phyloP scores from a whole-genome alignment of 1,139 yeast genomes.

The Blastobotrys elegans region DNA sequence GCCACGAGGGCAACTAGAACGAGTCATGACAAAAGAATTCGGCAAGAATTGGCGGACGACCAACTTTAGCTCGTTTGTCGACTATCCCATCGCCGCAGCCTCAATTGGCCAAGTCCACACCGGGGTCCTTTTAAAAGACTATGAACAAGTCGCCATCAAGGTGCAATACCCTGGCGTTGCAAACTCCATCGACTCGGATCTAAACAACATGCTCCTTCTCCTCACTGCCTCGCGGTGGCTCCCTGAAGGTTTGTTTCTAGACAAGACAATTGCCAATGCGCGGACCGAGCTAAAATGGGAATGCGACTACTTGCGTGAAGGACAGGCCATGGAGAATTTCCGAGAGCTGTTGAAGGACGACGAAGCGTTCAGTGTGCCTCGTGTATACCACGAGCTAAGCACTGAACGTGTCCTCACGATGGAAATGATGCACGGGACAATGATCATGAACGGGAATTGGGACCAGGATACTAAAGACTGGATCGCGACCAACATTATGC shows the following conservation, averaged over 20 bases:
- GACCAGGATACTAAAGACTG: slow-evolving; percentile 68
- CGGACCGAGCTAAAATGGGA: slow-evolving; percentile 95
- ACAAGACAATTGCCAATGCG: slow-evolving; percentile 89
- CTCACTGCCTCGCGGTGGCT: slow-evolving; percentile 80
- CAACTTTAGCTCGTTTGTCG: slow-evolving; percentile 68
- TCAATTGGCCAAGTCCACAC: slow-evolving; percentile 95
- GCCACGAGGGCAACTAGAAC: slow-evolving; percentile 88
- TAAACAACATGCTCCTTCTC: slow-evolving; percentile 74
- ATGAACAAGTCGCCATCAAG: slow-evolving; percentile 84
- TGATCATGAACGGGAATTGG: slow-evolving; percentile 74
- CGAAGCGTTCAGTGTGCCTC: slow-evolving; percentile 72
- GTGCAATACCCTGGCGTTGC: slow-evolving; percentile 99
- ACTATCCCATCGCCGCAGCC: slow-evolving; percentile 94
- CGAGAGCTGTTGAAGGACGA: slow-evolving; percentile 58
- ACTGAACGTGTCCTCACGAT: slow-evolving; percentile 84
- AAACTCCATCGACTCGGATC: slow-evolving; percentile 86
- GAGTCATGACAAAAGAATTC: slow-evolving; percentile 65
- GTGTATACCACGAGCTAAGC: slow-evolving; percentile 69
- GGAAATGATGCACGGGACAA: slow-evolving; percentile 82
- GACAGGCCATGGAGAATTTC: slow-evolving; percentile 69
- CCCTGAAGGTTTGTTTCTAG: slow-evolving; percentile 90
- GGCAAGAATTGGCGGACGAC: slow-evolving; percentile 75
- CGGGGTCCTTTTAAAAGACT: slow-evolving; percentile 55
- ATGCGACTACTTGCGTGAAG: slow-evolving; percentile 91
- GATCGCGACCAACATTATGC: slow-evolving; percentile 84